Percentiles rank a stretch among this genome's conserved stretches.
Evolutionary conservation across 1,284 basidiomycete species (phyloP).

Genomic region (Trichosporon sp.): DNA sequence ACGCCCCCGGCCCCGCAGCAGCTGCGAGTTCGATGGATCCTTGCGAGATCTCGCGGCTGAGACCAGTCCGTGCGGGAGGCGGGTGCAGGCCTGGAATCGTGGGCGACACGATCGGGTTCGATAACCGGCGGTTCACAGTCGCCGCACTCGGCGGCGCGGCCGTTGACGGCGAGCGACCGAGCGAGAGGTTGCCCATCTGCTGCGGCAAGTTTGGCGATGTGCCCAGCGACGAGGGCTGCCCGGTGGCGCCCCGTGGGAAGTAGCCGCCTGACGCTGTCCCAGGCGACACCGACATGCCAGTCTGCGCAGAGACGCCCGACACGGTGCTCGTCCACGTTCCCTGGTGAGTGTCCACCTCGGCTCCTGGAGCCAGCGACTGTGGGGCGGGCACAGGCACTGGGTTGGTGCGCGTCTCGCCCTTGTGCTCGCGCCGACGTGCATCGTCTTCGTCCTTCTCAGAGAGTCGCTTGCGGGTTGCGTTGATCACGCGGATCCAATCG

Average conservation of each 20-base stretch:
- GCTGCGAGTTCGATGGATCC: not conserved
- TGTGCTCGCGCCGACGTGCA: constrained; percentile 5
- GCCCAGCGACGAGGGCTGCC: constrained; percentile 2
- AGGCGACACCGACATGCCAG: constrained; percentile 1
- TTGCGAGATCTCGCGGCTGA: not conserved
- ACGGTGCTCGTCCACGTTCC: constrained; percentile 26
- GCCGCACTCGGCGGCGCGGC: constrained; percentile 1
- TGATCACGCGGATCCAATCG: constrained; percentile 79
- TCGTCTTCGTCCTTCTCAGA: constrained; percentile 47
- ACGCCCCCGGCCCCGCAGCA: not conserved
- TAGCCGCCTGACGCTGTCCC: not conserved
- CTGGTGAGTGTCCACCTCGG: constrained; percentile 22
- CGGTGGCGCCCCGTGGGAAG: not conserved
- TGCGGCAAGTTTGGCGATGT: not conserved
- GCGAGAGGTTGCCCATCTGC: not conserved
- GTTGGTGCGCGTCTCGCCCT: constrained; percentile 4
- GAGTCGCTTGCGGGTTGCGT: constrained; percentile 64
- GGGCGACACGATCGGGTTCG: constrained; percentile 9
- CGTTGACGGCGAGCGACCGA: not conserved
- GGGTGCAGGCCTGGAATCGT: not conserved
- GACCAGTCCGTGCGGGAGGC: not conserved
- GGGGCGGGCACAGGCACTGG: constrained; percentile 5
- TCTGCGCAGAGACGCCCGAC: not conserved
- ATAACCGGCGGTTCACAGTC: constrained; percentile 3
- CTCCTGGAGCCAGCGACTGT: not conserved